These are phyloP conservation scores for Xylaria multiplex DNA, from an alignment of 2,329 filamentous ascomycete species.

Conservation along the genomic window DNA sequence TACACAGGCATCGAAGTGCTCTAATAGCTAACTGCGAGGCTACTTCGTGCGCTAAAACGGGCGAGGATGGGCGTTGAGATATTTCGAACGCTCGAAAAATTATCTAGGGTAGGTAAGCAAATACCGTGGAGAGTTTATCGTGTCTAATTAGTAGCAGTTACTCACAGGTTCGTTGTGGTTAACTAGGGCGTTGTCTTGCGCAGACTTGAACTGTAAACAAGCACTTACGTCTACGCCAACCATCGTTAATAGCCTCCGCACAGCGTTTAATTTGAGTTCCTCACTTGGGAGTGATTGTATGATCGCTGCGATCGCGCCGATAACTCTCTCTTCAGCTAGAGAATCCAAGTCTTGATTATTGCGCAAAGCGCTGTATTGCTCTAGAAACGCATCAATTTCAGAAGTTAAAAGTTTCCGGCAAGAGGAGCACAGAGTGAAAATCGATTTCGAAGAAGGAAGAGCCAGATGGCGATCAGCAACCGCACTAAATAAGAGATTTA, in stretches of 20 bases:
- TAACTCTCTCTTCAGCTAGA: slow-evolving; percentile 76
- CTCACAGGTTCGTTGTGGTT: slow-evolving; percentile 44
- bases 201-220: slow-evolving; percentile 51
- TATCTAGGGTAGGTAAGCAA: slow-evolving; percentile 41
- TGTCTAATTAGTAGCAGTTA: slow-evolving; percentile 25
- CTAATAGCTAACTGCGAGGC: slow-evolving; percentile 62
- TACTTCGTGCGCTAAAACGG: slow-evolving; percentile 52
- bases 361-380: slow-evolving; percentile 75
- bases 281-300: slow-evolving; percentile 75
- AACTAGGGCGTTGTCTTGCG: slow-evolving; percentile 41
- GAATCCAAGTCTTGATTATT: slow-evolving; percentile 69
- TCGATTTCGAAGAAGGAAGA: slow-evolving; percentile 77
- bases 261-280: slow-evolving; percentile 61
- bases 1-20: slow-evolving; percentile 73
- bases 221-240: slow-evolving; percentile 70
- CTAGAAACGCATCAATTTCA: slow-evolving; percentile 74
- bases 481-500: slow-evolving; percentile 79
- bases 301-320: slow-evolving; percentile 78
- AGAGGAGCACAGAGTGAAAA: slow-evolving; percentile 77
- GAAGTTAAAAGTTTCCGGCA: slow-evolving; percentile 75
- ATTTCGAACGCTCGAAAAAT: slow-evolving; percentile 47
- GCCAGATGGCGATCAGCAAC: slow-evolving; percentile 71
- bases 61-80: slow-evolving; percentile 41
- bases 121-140: slow-evolving; percentile 34
- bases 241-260: slow-evolving; percentile 68